phyloP scores from a whole-genome alignment of 164 flowering plant genomes.

The Vitis vinifera region DNA sequence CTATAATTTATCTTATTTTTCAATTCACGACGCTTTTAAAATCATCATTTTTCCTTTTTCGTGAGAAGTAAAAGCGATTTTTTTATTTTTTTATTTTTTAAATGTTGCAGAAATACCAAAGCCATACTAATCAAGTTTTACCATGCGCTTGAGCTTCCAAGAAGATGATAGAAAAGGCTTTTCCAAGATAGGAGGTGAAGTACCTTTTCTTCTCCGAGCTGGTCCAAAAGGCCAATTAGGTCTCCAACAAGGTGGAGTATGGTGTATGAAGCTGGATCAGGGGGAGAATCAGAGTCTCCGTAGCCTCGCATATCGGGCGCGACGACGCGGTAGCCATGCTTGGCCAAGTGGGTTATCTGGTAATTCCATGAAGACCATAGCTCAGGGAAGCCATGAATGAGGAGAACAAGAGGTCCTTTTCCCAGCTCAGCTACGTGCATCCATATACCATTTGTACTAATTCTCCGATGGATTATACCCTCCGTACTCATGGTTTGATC shows the following conservation, averaged over 20 bases:
- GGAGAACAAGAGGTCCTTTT: conserved; percentile 19
- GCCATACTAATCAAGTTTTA: too few relatives aligned
- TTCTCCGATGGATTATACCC: conserved; percentile 4
- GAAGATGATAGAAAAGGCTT: too few relatives aligned
- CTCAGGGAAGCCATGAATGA: conserved; percentile 25
- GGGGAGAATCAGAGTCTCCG: conserved; percentile 21
- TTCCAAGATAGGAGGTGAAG: neutral
- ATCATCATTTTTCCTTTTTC: neutral
- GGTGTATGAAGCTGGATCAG: conserved; percentile 23
- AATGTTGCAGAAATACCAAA: too few relatives aligned
- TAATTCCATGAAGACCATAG: conserved; percentile 19
- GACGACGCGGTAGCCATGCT: conserved; percentile 17
- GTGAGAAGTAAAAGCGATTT: too few relatives aligned
- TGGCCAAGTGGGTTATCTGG: conserved; percentile 15
- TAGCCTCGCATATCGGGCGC: conserved; percentile 27
- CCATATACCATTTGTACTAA: conserved; percentile 14
- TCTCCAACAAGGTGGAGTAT: conserved; percentile 36
- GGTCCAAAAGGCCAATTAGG: conserved; percentile 30
- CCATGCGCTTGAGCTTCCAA: too few relatives aligned
- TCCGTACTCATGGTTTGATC: neutral
- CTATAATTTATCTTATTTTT: too few relatives aligned
- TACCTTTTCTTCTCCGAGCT: conserved; percentile 27
- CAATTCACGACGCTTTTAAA: neutral
- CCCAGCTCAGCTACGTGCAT: conserved; percentile 25
- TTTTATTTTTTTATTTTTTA: too few relatives aligned